A percentile compares a stretch with the other conserved stretches of the same genome.
These are phyloP conservation scores for Malassezia japonica DNA, from an alignment of 1,284 basidiomycete species.

Conservation along the genomic window DNA sequence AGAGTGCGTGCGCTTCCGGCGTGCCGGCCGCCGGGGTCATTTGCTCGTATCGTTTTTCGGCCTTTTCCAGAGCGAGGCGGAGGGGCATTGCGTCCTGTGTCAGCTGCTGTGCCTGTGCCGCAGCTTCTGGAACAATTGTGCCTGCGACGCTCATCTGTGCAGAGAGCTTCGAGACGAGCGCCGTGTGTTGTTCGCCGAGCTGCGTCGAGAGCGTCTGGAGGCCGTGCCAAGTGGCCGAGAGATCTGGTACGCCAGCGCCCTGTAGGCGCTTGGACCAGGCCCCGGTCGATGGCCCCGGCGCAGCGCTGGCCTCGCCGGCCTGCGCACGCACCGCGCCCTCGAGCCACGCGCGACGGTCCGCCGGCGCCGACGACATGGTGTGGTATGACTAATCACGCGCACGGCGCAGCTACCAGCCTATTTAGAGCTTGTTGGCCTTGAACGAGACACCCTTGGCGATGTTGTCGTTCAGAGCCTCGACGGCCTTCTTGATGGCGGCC, in stretches of 20 bases:
- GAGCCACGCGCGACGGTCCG: constrained; percentile 6
- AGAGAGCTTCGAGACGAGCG: neutral
- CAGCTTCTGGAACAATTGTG: constrained; percentile 1
- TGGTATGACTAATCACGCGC: neutral
- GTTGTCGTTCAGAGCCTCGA: constrained; percentile 53
- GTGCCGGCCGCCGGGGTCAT: neutral
- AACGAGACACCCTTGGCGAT: constrained; percentile 51
- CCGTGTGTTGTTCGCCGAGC: neutral
- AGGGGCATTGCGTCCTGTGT: neutral
- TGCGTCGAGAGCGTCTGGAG: neutral
- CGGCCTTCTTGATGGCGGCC: constrained; percentile 52
- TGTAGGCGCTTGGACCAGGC: constrained; percentile 8
- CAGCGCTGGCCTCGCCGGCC: no score
- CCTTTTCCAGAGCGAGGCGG: neutral
- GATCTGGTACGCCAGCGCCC: neutral
- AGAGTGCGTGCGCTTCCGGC: constrained; percentile 49
- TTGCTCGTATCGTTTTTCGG: neutral
- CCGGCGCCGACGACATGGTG: neutral
- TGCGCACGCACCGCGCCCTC: neutral
- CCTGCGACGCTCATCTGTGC: constrained; percentile 6
- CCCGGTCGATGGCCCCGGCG: neutral
- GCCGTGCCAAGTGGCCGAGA: neutral
- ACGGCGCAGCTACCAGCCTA: neutral
- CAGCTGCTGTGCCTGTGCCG: neutral
- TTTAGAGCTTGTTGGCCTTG: constrained; percentile 20